A percentile compares a stretch with the other conserved stretches of the same genome.
These are phyloP conservation scores for Ogataea methylovora DNA, from an alignment of 805 yeast species.

Conservation along the genomic window DNA sequence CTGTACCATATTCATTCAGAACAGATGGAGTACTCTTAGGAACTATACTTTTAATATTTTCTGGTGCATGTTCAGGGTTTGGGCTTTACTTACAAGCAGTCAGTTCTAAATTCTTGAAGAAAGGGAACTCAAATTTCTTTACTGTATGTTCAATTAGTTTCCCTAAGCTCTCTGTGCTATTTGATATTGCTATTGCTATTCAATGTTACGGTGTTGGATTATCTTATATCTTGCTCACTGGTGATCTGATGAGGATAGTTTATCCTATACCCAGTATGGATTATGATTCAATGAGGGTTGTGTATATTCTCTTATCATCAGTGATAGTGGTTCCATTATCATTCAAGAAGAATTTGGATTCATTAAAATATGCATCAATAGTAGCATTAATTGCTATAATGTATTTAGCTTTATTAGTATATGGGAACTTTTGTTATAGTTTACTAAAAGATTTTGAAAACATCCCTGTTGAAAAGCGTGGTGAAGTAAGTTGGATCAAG, in stretches of 20 bases:
- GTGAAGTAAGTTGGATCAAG: constrained; percentile 32
- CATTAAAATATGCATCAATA: constrained; percentile 63
- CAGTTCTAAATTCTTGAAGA: constrained; percentile 47
- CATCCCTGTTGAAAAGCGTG: constrained; percentile 34
- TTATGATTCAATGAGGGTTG: constrained; percentile 29
- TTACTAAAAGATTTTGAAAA: constrained; percentile 25
- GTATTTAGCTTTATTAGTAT: constrained; percentile 50
- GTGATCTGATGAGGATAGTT: constrained; percentile 66
- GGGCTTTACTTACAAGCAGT: constrained; percentile 60
- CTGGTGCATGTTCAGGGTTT: constrained; percentile 59
- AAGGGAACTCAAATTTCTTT: constrained; percentile 64
- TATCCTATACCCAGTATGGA: constrained; percentile 19
- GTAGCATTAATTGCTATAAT: constrained; percentile 61
- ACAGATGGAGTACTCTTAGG: constrained; percentile 64
- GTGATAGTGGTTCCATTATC: constrained; percentile 56
- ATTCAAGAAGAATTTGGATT: constrained; percentile 54
- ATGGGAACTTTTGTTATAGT: constrained; percentile 36
- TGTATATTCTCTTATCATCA: constrained; percentile 49
- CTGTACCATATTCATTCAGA: constrained; percentile 66
- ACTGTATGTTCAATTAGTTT: constrained; percentile 64
- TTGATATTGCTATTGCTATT: constrained; percentile 65
- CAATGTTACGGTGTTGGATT: constrained; percentile 79
- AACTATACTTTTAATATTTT: constrained; percentile 42
- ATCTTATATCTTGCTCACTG: constrained; percentile 64
- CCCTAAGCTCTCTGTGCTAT: constrained; percentile 61